Evolutionary conservation across 306 rosid species (phyloP).

Genomic region (Lagenaria siceraria): DNA sequence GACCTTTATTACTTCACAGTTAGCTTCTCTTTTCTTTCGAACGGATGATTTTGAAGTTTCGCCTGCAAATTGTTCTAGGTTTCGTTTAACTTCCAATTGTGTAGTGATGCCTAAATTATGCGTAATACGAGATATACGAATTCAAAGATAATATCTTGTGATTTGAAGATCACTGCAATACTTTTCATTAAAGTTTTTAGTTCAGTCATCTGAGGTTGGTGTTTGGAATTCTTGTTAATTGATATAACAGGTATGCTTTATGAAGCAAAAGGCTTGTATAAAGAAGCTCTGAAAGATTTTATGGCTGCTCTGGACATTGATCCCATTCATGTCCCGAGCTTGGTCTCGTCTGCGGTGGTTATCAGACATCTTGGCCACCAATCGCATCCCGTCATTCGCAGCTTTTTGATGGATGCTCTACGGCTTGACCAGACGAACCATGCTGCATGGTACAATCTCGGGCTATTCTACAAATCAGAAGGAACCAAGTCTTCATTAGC

Average conservation of each 20-base stretch:
- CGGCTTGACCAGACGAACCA: conserved; percentile 47
- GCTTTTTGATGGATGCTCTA: conserved; percentile 63
- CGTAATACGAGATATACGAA: background rate
- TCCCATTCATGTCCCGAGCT: conserved; percentile 56
- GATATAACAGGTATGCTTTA: conserved; percentile 36
- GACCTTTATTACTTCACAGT: background rate
- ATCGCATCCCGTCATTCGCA: conserved; percentile 29
- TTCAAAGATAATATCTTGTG: background rate
- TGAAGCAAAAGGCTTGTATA: conserved; percentile 51
- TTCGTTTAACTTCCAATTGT: background rate
- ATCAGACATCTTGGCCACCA: conserved; percentile 28
- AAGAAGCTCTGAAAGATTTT: conserved; percentile 56
- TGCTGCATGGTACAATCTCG: conserved; percentile 81
- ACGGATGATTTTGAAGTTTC: background rate
- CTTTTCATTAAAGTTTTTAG: background rate
- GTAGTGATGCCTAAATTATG: background rate
- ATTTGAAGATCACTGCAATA: background rate
- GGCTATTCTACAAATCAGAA: conserved; percentile 41
- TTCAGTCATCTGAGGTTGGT: background rate
- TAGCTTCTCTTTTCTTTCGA: background rate
- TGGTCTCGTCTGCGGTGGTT: conserved; percentile 47
- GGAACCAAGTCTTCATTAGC: conserved; percentile 32
- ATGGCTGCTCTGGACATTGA: conserved; percentile 48
- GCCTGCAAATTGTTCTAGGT: background rate
- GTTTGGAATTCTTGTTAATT: conserved; percentile 2